Evolutionary conservation across 768 basidiomycete genomes (phyloP).

Genomic region (Mycena sanguinolenta): DNA sequence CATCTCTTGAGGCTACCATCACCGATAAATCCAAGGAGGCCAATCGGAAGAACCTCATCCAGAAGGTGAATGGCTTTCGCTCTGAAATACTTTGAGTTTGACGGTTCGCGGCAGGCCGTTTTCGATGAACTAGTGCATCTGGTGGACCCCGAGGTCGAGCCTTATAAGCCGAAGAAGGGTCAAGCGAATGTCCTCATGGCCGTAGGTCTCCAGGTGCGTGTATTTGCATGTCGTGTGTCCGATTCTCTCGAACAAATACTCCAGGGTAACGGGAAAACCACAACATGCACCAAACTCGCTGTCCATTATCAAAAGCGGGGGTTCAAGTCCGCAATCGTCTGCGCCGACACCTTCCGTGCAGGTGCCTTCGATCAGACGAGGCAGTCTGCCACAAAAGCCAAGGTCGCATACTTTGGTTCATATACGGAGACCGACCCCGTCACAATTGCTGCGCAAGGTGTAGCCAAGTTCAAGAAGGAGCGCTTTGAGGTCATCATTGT

Average conservation of each 20-base stretch:
- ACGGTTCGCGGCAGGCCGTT: slow-evolving; percentile 72
- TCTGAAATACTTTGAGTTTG: neutral
- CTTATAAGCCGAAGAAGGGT: slow-evolving; percentile 97
- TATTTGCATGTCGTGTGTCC: neutral
- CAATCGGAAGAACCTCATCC: slow-evolving; percentile 87
- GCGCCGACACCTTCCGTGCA: slow-evolving; percentile 99
- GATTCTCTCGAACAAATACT: slow-evolving; percentile 10
- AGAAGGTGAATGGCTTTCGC: slow-evolving; percentile 72
- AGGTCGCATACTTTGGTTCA: slow-evolving; percentile 98
- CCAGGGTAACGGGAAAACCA: slow-evolving; percentile 98
- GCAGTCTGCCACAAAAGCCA: slow-evolving; percentile 98
- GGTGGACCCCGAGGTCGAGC: slow-evolving; percentile 95
- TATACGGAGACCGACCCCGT: slow-evolving; percentile 99
- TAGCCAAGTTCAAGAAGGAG: slow-evolving; percentile 97
- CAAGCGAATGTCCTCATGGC: slow-evolving; percentile 97
- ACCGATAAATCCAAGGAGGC: slow-evolving; percentile 82
- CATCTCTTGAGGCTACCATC: slow-evolving; percentile 73
- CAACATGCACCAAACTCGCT: slow-evolving; percentile 98
- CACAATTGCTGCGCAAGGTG: slow-evolving; percentile 93
- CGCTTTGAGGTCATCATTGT: slow-evolving; percentile 99
- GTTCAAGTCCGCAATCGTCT: slow-evolving; percentile 97
- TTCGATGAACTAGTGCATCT: slow-evolving; percentile 96
- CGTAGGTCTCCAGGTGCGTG: slow-evolving; percentile 89
- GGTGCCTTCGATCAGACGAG: slow-evolving; percentile 99
- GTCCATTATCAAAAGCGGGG: slow-evolving; percentile 98